phyloP scores from a whole-genome alignment of 1,284 basidiomycete species.

The Fistulinella staudtii region DNA sequence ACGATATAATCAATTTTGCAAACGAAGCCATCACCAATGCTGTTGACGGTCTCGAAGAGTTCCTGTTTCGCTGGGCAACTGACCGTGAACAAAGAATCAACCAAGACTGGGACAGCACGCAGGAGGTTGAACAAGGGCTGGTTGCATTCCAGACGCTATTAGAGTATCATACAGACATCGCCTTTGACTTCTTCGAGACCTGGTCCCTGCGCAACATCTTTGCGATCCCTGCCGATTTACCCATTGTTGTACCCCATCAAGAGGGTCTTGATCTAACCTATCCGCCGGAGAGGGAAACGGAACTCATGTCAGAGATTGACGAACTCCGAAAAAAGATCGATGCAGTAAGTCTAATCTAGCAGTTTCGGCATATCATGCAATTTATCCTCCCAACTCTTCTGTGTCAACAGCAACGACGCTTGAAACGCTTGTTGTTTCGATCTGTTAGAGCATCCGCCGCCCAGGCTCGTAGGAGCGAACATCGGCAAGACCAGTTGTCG shows the following conservation, averaged over 20 bases:
- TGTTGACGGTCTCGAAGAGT: conserved; percentile 71
- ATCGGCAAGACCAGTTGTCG: conserved; percentile 42
- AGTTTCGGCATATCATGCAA: neutral
- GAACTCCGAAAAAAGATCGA: conserved; percentile 54
- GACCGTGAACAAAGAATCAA: conserved; percentile 43
- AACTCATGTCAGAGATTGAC: conserved; percentile 60
- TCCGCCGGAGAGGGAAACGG: conserved; percentile 49
- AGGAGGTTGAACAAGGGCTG: conserved; percentile 69
- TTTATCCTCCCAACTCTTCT: conserved; percentile 2
- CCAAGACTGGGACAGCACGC: conserved; percentile 53
- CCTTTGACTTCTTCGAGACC: conserved; percentile 77
- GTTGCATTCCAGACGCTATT: conserved; percentile 75
- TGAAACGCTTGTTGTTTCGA: conserved; percentile 50
- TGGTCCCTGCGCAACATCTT: conserved; percentile 79
- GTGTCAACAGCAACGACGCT: conserved; percentile 53
- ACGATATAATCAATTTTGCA: conserved; percentile 64
- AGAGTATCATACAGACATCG: conserved; percentile 73
- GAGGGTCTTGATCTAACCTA: conserved; percentile 50
- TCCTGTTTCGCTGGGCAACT: conserved; percentile 65
- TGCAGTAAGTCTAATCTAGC: conserved; percentile 43
- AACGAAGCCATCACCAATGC: conserved; percentile 67
- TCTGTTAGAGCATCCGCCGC: conserved; percentile 44
- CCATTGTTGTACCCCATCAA: conserved; percentile 68
- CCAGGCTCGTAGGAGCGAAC: conserved; percentile 42
- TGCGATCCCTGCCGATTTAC: conserved; percentile 58